These are phyloP conservation scores for Gastrolobium villosum DNA, from an alignment of 306 rosid species.

Conservation along the genomic window DNA sequence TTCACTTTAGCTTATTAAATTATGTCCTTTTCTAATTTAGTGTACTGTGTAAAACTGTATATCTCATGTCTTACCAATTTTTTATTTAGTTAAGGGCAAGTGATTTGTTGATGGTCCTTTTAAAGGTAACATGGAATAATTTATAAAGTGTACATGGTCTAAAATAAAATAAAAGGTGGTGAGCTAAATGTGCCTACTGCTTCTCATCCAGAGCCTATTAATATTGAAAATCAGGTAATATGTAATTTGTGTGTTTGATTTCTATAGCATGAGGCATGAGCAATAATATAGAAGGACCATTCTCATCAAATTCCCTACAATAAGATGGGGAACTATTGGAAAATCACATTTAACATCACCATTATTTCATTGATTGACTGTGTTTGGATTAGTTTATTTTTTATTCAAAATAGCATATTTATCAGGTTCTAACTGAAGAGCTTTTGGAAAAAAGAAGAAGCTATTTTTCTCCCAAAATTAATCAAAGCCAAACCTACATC, in stretches of 20 bases:
- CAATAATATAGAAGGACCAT: conserved; percentile 37
- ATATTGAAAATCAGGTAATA: conserved; percentile 79
- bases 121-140: too few species aligned
- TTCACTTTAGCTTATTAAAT: too few species aligned
- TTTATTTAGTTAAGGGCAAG: too few species aligned
- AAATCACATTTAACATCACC: conserved; percentile 1
- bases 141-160: too few species aligned
- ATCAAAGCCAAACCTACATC: conserved; percentile 4
- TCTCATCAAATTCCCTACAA: conserved; percentile 5
- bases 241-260: conserved; percentile 33
- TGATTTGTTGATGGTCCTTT: too few species aligned
- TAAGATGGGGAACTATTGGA: not conserved
- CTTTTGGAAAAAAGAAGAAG: not conserved
- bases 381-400: conserved; percentile 32
- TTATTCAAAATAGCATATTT: conserved; percentile 15
- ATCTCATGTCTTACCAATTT: too few species aligned
- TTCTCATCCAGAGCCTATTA: conserved; percentile 78
- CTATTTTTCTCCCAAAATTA: not conserved
- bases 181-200: conserved; percentile 77
- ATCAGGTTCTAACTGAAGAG: not conserved
- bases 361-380: conserved; percentile 9
- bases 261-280: conserved; percentile 25
- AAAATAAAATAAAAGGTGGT: conserved; percentile 76
- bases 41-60: too few species aligned
- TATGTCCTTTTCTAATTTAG: too few species aligned